Evolutionary conservation across 140 eudicot genomes (phyloP).

Genomic region (Cichorium intybus): DNA sequence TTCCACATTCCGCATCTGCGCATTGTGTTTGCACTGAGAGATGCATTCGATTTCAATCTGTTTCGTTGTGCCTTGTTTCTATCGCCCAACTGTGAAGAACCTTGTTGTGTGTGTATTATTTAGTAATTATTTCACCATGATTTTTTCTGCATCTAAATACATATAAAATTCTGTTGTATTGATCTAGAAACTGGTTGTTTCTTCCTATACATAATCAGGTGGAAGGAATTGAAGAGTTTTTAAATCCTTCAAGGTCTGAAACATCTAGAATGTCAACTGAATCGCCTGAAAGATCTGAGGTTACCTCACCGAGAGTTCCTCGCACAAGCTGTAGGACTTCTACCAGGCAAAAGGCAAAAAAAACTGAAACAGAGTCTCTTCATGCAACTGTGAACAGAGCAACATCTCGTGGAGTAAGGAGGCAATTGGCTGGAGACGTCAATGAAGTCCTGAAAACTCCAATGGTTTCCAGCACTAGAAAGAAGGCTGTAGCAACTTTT

Average conservation of each 20-base stretch:
- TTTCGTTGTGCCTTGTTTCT: background rate
- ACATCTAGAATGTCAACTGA: constrained; percentile 39
- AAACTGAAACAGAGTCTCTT: constrained; percentile 23
- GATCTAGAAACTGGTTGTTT: background rate
- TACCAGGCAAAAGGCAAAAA: constrained; percentile 27
- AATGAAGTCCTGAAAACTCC: constrained; percentile 32
- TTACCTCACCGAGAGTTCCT: constrained; percentile 39
- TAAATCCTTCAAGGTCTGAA: constrained; percentile 32
- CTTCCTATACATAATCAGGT: constrained; percentile 36
- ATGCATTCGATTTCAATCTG: background rate
- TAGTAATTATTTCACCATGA: too few relatives aligned
- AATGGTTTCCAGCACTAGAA: constrained; percentile 24
- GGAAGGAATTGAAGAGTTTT: constrained; percentile 61
- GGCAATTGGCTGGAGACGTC: constrained; percentile 24
- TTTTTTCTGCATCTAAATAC: too few relatives aligned
- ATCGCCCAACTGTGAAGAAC: background rate
- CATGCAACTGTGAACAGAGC: constrained; percentile 33
- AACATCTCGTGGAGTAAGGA: constrained; percentile 34
- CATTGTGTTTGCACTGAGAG: background rate
- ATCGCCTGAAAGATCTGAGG: constrained; percentile 42
- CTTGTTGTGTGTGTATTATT: background rate
- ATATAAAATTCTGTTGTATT: background rate
- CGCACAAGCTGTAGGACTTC: constrained; percentile 49
- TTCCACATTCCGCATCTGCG: background rate
- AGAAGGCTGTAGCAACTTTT: constrained; percentile 22